Conservation (phyloP, 2,329 filamentous ascomycete species). For the Fusarium sp. region DNA sequence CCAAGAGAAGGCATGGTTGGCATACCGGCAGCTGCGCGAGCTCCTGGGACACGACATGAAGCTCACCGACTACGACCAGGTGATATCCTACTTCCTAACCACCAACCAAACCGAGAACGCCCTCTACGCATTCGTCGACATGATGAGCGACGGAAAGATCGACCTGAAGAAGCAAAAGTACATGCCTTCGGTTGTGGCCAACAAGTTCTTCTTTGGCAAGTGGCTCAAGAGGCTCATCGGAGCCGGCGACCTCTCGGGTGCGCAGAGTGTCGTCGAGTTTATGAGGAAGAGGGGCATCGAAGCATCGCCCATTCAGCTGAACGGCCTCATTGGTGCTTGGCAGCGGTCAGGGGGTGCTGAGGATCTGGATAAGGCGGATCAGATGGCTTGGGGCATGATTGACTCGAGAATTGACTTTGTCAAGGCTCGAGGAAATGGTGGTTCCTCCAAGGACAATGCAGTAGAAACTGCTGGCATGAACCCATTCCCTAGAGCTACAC, state of each 20-base stretch:
- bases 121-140: constrained; percentile 84
- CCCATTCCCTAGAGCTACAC: constrained; percentile 69
- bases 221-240: constrained; percentile 90
- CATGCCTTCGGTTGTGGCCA: constrained; percentile 66
- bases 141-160: constrained; percentile 77
- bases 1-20: constrained; percentile 71
- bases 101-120: constrained; percentile 74
- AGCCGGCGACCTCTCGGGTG: constrained; percentile 76
- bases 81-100: constrained; percentile 78
- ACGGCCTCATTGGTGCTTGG: constrained; percentile 85
- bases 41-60: constrained; percentile 71
- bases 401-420: constrained; percentile 74
- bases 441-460: background rate
- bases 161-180: constrained; percentile 58
- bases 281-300: constrained; percentile 78
- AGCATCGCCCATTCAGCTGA: constrained; percentile 81
- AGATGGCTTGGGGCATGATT: constrained; percentile 82
- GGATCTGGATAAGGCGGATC: constrained; percentile 72
- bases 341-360: constrained; percentile 70
- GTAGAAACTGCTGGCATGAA: constrained; percentile 7
- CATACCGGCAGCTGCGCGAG: constrained; percentile 74
- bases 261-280: constrained; percentile 77
- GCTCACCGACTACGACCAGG: constrained; percentile 81
- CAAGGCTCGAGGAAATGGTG: constrained; percentile 53
- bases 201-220: constrained; percentile 87